Conservation (phyloP, 495 filamentous ascomycete species). For the Stereocaulon alpinum region DNA sequence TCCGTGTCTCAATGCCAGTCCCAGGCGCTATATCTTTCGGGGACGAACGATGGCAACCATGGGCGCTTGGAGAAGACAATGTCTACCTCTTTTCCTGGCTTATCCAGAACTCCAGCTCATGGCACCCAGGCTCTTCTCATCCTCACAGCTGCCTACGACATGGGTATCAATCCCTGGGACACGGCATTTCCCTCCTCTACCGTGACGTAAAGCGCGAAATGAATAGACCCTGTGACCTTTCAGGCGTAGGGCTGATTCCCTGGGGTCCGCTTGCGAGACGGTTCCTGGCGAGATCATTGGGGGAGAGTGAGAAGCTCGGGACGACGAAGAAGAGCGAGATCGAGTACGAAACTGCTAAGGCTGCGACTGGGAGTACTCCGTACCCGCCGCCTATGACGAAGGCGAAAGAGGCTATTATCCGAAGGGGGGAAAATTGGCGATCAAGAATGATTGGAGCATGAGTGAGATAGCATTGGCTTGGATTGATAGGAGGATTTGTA, state of each 20-base stretch:
- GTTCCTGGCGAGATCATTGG: conserved; percentile 37
- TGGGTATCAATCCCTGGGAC: conserved; percentile 24
- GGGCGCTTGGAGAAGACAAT: conserved; percentile 36
- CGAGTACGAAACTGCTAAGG: neutral
- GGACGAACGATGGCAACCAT: conserved; percentile 28
- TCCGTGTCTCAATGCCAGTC: conserved; percentile 35
- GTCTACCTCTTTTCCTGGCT: neutral
- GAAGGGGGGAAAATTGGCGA: conserved; percentile 40
- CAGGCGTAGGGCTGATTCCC: conserved; percentile 54
- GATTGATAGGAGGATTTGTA: conserved; percentile 42
- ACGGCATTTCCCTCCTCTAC: conserved; percentile 57
- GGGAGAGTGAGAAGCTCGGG: neutral
- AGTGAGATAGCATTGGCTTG: conserved; percentile 45
- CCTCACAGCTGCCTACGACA: conserved; percentile 1
- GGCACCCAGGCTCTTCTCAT: neutral
- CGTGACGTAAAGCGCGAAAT: conserved; percentile 72
- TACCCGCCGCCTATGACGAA: neutral
- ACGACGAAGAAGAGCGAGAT: neutral
- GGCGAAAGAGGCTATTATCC: conserved; percentile 39
- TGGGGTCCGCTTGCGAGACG: conserved; percentile 47
- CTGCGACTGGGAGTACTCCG: neutral
- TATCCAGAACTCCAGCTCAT: neutral
- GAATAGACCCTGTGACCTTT: conserved; percentile 30
- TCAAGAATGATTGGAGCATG: conserved; percentile 41
- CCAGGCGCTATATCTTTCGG: conserved; percentile 38